Base-by-base conservation (phyloP, 2,329 filamentous ascomycete genomes). In the Cryphonectria japonica region DNA sequence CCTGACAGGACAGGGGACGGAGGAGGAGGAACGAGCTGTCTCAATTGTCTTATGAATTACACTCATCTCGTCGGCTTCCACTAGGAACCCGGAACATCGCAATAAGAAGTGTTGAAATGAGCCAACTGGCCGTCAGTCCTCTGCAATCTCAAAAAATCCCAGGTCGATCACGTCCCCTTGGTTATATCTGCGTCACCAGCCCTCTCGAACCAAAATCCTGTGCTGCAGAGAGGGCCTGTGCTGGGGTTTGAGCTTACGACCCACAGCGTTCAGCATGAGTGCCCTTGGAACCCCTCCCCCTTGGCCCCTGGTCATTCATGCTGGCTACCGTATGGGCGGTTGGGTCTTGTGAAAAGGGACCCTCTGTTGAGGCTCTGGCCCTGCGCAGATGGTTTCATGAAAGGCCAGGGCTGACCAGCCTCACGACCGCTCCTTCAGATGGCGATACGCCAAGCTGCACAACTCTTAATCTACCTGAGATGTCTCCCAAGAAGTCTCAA, bases 311-410 rank as follows among this genome's bases (percentile, higher is more conserved):
- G 5, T 16, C 54, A 13, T 32, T 32, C 54, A 59, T 50, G 54
- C 54, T 59, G 54, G 54, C 54, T 57, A 26, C 13, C 29, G 54
- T 32, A 32, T 16, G 26, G 46, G 3, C 22, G 46, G 46, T n/a
- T 19, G 46, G 43, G 13, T 57, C 52, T 32, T 5, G 26, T 46
- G 43, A 22, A 46, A 7, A 22, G 22, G 3, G 61, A n/a, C 19
- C 41, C 29, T 39, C n/a, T 50, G 61, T 3, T 16, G 37, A 29
- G 61, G 61, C 37, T 61, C 34, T 61, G 61, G 61, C 62, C 41
- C 41, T 59, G 52, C n/a, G 22, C 52, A 29, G 52, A 14, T 64
- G 62, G 62, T 65, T 65, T 65, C 62, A 65, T 65, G 4, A 34
- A 26, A 65, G 62, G 16, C 39, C 43, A 50, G 43, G n/a, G 14